Percentiles rank a stretch among this genome's conserved stretches.
Conservation (phyloP, 176 grass and related monocot genomes). For the Musa troglodytarum region DNA sequence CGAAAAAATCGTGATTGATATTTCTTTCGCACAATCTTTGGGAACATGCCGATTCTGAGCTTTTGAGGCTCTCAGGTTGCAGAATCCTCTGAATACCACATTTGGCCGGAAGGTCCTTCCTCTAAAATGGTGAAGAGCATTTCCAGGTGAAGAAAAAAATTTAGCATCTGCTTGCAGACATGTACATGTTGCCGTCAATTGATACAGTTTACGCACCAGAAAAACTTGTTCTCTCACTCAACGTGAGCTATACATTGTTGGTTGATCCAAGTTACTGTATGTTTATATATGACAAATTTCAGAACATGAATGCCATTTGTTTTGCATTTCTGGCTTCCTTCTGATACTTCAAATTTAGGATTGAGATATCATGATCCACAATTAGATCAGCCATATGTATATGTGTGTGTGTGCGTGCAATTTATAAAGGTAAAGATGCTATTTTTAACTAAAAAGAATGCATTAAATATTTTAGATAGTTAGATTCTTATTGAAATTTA, state of each 20-base stretch:
- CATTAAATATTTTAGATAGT: no score
- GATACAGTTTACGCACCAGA: background rate
- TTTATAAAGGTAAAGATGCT: no score
- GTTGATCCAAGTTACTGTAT: no score
- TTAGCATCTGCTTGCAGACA: background rate
- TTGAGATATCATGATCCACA: no score
- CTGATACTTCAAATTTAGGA: no score
- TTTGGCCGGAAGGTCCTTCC: background rate
- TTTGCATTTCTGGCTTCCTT: no score
- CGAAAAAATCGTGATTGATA: slow-evolving; percentile 23
- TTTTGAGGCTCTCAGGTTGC: background rate
- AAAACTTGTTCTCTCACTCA: background rate
- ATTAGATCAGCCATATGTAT: no score
- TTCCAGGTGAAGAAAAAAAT: background rate
- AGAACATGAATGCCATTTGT: no score
- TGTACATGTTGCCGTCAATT: background rate
- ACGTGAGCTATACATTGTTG: background rate
- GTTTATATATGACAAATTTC: no score
- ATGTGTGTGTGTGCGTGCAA: no score
- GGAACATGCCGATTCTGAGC: background rate
- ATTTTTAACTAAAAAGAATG: no score
- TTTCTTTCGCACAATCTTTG: background rate
- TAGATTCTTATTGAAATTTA: no score
- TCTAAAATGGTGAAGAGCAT: background rate
- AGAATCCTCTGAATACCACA: background rate